Evolutionary conservation across 1,284 basidiomycete species (phyloP).

Genomic region (Waitea zeae): DNA sequence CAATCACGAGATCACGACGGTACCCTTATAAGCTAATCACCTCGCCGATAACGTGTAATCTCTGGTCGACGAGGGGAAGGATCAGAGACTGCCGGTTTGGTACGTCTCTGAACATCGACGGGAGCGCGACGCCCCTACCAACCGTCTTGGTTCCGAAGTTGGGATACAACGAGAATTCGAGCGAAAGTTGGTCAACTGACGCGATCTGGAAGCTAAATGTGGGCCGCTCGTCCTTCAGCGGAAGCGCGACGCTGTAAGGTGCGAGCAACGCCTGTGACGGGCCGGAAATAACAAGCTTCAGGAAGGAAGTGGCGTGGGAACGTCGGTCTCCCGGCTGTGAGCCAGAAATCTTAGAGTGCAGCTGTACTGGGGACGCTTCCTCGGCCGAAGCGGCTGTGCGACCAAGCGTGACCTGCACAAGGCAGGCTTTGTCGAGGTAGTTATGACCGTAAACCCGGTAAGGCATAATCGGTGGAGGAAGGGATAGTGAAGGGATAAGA

Average conservation of each 20-base stretch:
- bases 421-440: constrained; percentile 75
- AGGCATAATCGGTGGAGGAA: constrained; percentile 97
- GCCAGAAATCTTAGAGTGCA: constrained; percentile 53
- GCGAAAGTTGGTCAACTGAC: constrained; percentile 53
- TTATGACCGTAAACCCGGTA: constrained; percentile 85
- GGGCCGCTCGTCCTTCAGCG: constrained; percentile 66
- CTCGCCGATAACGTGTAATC: constrained; percentile 91
- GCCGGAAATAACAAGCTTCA: constrained; percentile 91
- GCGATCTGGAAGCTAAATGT: constrained; percentile 83
- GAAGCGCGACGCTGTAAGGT: constrained; percentile 79
- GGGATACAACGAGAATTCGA: constrained; percentile 94
- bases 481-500: constrained; percentile 81
- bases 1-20: constrained; percentile 6
- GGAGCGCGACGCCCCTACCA: constrained; percentile 80
- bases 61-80: constrained; percentile 82
- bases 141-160: constrained; percentile 98
- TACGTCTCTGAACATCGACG: constrained; percentile 51
- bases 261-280: constrained; percentile 66
- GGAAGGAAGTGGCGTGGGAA: constrained; percentile 57
- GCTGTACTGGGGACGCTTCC: constrained; percentile 29
- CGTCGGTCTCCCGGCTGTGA: constrained; percentile 40
- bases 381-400: constrained; percentile 24
- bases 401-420: constrained; percentile 84
- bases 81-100: constrained; percentile 41
- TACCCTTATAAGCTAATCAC: constrained; percentile 29